Evolutionary conservation across 2,329 filamentous ascomycete genomes (phyloP).

Genomic region (Trichophyton equinum): DNA sequence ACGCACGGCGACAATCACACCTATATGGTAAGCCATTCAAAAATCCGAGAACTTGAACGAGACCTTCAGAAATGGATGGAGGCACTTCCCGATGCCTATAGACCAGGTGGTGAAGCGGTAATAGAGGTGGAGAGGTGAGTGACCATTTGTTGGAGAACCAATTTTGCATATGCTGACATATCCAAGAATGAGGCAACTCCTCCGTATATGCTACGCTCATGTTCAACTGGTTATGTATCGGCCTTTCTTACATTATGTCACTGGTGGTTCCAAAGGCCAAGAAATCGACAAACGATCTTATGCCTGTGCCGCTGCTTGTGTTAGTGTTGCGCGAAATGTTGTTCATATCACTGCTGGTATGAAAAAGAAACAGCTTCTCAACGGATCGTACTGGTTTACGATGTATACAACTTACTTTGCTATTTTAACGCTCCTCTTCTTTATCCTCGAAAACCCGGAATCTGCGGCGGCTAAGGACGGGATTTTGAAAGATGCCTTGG

Average conservation of each 20-base stretch:
- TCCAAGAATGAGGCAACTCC: slow-evolving; percentile 44
- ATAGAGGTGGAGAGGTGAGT: slow-evolving; percentile 63
- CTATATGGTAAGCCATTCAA: slow-evolving; percentile 51
- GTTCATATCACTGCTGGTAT: slow-evolving; percentile 54
- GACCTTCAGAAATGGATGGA: slow-evolving; percentile 53
- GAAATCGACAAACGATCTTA: slow-evolving; percentile 50
- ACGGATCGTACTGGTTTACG: slow-evolving; percentile 54
- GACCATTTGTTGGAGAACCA: slow-evolving; percentile 6
- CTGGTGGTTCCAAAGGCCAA: slow-evolving; percentile 37
- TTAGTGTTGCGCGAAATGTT: slow-evolving; percentile 54
- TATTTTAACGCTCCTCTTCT: slow-evolving; percentile 51
- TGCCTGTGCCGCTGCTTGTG: slow-evolving; percentile 52
- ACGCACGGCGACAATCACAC: slow-evolving; percentile 38
- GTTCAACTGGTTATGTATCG: slow-evolving; percentile 54
- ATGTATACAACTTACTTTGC: slow-evolving; percentile 59
- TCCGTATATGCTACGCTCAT: slow-evolving; percentile 52
- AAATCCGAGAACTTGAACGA: slow-evolving; percentile 51
- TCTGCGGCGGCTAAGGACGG: slow-evolving; percentile 51
- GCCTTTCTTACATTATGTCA: slow-evolving; percentile 53
- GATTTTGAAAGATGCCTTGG: slow-evolving; percentile 70
- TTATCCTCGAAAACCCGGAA: slow-evolving; percentile 52
- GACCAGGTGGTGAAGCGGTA: slow-evolving; percentile 64
- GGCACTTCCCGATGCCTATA: slow-evolving; percentile 59
- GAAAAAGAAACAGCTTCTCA: slow-evolving; percentile 48
- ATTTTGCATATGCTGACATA: not conserved